Evolutionary conservation across 2,329 filamentous ascomycete species (phyloP).

Genomic region (Xylariaceae sp.): DNA sequence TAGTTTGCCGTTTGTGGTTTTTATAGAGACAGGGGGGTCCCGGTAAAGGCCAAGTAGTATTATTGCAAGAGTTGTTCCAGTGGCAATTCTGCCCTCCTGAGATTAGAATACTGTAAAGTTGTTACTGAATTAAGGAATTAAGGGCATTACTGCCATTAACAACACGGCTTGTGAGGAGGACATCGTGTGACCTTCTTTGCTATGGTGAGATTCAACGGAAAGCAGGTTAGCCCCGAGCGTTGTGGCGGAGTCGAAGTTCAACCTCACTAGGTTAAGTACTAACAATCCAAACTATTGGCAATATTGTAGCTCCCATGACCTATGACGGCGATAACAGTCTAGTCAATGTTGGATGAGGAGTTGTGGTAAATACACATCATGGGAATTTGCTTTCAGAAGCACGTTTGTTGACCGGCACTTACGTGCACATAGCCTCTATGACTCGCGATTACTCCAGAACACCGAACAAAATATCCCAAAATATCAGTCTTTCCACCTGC

Average conservation of each 20-base stretch:
- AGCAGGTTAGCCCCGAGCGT: not conserved
- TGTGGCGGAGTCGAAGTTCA: not conserved
- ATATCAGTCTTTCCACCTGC: conserved; percentile 4
- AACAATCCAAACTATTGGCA: not conserved
- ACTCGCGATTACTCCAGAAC: conserved; percentile 18
- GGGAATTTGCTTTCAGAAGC: conserved; percentile 7
- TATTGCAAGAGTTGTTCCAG: not conserved
- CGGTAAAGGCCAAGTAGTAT: not conserved
- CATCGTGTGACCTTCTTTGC: not conserved
- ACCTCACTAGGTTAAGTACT: not conserved
- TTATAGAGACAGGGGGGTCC: not conserved
- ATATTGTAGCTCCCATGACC: not conserved
- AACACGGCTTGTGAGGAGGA: not conserved
- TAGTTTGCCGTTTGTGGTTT: not conserved
- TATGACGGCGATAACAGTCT: not conserved
- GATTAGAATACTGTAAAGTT: not conserved
- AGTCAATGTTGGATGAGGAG: not conserved
- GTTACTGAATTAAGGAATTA: not conserved
- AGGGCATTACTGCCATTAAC: not conserved
- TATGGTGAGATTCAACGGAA: not conserved
- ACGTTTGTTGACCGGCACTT: conserved; percentile 12
- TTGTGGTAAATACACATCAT: not conserved
- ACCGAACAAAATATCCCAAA: conserved; percentile 8
- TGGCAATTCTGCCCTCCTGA: not conserved
- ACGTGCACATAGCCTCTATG: conserved; percentile 11